Evolutionary conservation across 1,284 basidiomycete genomes (phyloP), one percentile per base, ranked within the genome.

Genomic region (Irpex lacteus): DNA sequence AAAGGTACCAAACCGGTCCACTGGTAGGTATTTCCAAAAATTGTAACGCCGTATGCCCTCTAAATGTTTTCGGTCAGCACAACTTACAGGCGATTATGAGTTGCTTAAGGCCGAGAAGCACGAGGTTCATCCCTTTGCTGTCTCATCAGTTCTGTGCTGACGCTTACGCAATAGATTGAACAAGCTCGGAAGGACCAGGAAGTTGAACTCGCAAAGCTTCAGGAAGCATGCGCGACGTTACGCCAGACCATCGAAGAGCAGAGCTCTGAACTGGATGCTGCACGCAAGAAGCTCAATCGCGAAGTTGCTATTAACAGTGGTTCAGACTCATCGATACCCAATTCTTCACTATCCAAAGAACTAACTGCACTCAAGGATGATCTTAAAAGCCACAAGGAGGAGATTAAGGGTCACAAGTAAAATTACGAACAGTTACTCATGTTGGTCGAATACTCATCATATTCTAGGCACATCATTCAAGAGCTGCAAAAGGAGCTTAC

Each of bases 401-500:
- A 94, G 74, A 86, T 92, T 64, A 88, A 82, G 18, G 91, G 91
- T 8, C 82, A 94, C 57, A 94, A 92, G 91, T 92, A 73, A 19
- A 82, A 13, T 7, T 18, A 15, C 26, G 26, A 47, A 37, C 62
- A 26, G 26, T 37, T 36, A 6, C 32, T 36, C 49, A 49, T 61
- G 47, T 50, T 62, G 52, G 61, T 68, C 62, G 65, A n/a, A 19
- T 59, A 13, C 38, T 44, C 40, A 15, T 44, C 15, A 11, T 44
- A 61, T 63, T 11, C 69, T 44, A 93, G 91, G 75, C 91, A 94
- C 73, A 94, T 98, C 70, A 87, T 97, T 32, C 90, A 93, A 71
- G 91, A 95, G 71, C 81, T 97, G 54, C 91, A 92, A 73, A 89
- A 91, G 69, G 95, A 97, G 77, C 93, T 88, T 69, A 74, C 85